Base-by-base conservation (phyloP, 2,329 filamentous ascomycete genomes). In the Aspergillus versicolor region DNA sequence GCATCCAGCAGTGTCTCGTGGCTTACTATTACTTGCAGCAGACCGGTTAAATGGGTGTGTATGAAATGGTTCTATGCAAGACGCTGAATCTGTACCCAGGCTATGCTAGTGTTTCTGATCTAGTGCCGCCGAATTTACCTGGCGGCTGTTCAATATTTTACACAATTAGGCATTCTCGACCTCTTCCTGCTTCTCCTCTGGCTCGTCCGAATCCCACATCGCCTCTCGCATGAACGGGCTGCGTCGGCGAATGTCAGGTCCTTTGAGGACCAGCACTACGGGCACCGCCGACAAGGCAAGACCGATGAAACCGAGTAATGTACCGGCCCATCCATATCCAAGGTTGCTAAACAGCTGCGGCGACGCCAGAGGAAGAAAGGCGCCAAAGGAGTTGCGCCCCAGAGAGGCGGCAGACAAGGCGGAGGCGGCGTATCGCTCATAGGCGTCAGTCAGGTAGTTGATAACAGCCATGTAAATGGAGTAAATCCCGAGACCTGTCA, bases 361-460 rank as follows among this genome's bases (percentile, higher is more conserved):
- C 1, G 76, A 75, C 0, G 75, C 77, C 0, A 81, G 67, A 0
- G 79, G 79, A 12, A 81, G 61, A 11, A 77, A 80, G 0, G 76
- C 77, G 6, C 75, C 79, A n/a, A 81, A 73, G 0, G 70, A 57
- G 54, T 78, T 80, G 6, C 79, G 68, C 0, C 79, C 70, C 4
- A 81, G 66, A 0, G 77, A 77, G 2, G 77, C 78, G 0, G 77
- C 79, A 0, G 76, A 76, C 1, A 80, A 67, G 0, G 79, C 76
- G 1, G 75, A 79, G 0, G 78, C 78, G 4, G 79, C 78, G 52
- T 79, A 79, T 38, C 77, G 73, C 32, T 78, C 77, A 56, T 81
- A 81, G 0, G 78, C 75, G 57, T 81, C 78, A 1, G 74, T 76
- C 22, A 79, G 65, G 49, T 80, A 80, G 65, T 82, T 82, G 4